Percentiles rank a stretch among this genome's conserved stretches.
Evolutionary conservation across 345 rosid species (phyloP).

Genomic region (Diplotaxis tenuifolia): DNA sequence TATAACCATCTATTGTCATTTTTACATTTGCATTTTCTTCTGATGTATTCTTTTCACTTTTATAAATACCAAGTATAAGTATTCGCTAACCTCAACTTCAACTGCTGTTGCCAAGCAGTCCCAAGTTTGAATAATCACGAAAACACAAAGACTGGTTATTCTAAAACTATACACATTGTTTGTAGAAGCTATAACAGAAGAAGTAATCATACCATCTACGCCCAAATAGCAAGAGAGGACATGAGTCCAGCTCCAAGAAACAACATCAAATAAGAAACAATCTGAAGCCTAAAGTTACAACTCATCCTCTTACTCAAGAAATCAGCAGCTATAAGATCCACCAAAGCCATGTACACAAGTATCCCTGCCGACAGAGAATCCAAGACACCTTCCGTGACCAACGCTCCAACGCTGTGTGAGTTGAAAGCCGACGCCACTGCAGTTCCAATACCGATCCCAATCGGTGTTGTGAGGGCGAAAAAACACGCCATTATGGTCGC

Average conservation of each 20-base stretch:
- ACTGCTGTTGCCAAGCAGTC: not conserved
- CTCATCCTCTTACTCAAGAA: conserved; percentile 88
- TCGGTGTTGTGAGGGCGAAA: conserved; percentile 77
- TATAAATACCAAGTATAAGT: no score
- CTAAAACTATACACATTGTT: conserved; percentile 13
- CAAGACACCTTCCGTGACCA: conserved; percentile 69
- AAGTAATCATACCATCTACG: conserved; percentile 34
- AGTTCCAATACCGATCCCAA: conserved; percentile 65
- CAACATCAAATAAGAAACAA: conserved; percentile 65
- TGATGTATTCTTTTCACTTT: no score
- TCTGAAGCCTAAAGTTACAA: conserved; percentile 79
- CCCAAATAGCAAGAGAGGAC: conserved; percentile 86
- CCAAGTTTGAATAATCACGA: not conserved
- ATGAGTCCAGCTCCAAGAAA: conserved; percentile 86
- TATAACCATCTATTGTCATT: no score
- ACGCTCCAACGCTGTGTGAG: conserved; percentile 55
- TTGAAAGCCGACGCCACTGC: conserved; percentile 65
- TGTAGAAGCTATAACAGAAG: not conserved
- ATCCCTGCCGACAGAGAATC: conserved; percentile 89
- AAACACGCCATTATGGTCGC: conserved; percentile 75
- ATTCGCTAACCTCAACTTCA: no score
- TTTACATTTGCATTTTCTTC: no score
- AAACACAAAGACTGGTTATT: not conserved
- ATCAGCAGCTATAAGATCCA: conserved; percentile 91
- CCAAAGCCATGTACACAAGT: conserved; percentile 93